Evolutionary conservation across 2,329 filamentous ascomycete species (phyloP).

Genomic region (Microdochium bolleyi): DNA sequence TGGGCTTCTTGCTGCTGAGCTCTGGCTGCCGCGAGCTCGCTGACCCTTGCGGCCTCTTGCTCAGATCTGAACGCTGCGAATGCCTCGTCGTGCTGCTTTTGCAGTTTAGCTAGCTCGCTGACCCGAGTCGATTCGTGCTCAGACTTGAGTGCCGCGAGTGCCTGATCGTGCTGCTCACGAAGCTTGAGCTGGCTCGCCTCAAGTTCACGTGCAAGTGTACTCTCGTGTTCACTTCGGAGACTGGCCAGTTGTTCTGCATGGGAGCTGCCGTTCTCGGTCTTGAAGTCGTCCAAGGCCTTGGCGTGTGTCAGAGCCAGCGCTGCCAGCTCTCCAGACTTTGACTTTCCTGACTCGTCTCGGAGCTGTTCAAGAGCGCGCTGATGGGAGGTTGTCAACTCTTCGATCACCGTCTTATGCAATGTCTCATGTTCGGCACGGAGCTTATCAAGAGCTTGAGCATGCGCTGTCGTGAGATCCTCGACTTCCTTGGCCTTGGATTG

Average conservation of each 20-base stretch:
- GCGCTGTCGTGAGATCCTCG: constrained; percentile 10
- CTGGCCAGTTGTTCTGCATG: constrained; percentile 8
- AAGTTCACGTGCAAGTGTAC: constrained; percentile 8
- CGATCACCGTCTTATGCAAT: constrained; percentile 7
- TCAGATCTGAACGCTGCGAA: constrained; percentile 8
- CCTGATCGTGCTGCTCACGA: constrained; percentile 6
- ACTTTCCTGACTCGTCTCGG: constrained; percentile 7
- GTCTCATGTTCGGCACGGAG: constrained; percentile 6
- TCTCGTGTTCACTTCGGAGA: constrained; percentile 9
- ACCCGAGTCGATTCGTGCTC: constrained; percentile 5
- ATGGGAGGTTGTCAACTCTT: constrained; percentile 7
- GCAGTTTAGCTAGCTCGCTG: constrained; percentile 6
- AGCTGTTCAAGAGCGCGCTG: constrained; percentile 6
- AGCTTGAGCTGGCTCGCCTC: constrained; percentile 6
- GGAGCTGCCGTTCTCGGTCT: neutral
- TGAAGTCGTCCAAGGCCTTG: constrained; percentile 3
- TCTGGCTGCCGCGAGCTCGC: neutral
- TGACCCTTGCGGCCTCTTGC: constrained; percentile 1
- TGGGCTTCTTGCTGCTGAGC: neutral
- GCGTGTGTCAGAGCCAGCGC: constrained; percentile 8
- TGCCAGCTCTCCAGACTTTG: constrained; percentile 5
- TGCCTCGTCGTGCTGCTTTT: constrained; percentile 6
- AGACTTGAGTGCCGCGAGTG: constrained; percentile 6
- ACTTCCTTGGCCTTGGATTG: constrained; percentile 12
- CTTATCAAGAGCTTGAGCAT: constrained; percentile 2